Conservation (phyloP, 2,329 filamentous ascomycete genomes). For the Hyphodiscus sp. region DNA sequence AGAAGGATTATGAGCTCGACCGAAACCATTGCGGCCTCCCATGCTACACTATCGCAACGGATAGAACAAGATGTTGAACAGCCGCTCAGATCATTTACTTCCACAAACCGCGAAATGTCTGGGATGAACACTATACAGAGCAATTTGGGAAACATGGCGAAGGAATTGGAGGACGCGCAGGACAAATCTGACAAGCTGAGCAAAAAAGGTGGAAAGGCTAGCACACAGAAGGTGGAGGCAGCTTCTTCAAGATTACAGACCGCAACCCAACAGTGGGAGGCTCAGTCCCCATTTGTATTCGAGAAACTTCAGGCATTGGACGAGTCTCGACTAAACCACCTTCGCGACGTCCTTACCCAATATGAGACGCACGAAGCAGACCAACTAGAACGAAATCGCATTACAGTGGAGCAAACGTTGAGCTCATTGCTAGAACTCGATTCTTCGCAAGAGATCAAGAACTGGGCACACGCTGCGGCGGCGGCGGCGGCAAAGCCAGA, state of each 20-base stretch:
- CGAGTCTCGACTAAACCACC: constrained; percentile 79
- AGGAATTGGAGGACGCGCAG: constrained; percentile 76
- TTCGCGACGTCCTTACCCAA: constrained; percentile 87
- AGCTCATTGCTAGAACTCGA: constrained; percentile 80
- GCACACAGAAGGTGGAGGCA: constrained; percentile 68
- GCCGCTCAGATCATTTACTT: constrained; percentile 70
- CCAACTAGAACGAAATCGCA: constrained; percentile 68
- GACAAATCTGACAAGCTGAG: constrained; percentile 79
- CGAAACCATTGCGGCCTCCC: constrained; percentile 75
- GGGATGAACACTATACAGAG: constrained; percentile 74
- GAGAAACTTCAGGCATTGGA: constrained; percentile 88
- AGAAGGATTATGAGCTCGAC: constrained; percentile 75
- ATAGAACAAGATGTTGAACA: constrained; percentile 86
- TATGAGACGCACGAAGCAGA: constrained; percentile 91
- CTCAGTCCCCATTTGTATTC: constrained; percentile 89
- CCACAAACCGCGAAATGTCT: constrained; percentile 66
- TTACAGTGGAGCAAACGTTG: constrained; percentile 71
- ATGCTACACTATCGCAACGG: constrained; percentile 71
- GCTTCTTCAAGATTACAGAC: constrained; percentile 69
- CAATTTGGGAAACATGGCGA: constrained; percentile 75
- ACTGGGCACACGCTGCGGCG: constrained; percentile 46
- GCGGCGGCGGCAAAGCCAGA: constrained; percentile 33
- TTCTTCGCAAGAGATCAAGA: constrained; percentile 79
- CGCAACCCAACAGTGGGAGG: constrained; percentile 83
- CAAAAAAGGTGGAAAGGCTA: constrained; percentile 71